phyloP scores from a whole-genome alignment of 2,329 filamentous ascomycete genomes.

The Diplodia corticola region DNA sequence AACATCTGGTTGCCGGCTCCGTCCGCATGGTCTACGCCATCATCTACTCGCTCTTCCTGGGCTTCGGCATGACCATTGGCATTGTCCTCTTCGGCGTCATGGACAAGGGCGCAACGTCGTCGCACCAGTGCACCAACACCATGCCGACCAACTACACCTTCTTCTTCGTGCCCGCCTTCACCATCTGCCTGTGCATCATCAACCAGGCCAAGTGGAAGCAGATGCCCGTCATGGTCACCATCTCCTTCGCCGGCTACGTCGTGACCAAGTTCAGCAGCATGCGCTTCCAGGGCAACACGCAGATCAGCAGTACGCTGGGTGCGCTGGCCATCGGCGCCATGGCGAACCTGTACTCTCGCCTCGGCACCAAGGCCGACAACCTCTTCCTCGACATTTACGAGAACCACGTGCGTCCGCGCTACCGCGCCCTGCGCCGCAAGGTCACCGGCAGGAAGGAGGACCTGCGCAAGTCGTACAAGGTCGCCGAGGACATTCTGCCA shows the following conservation, averaged over 20 bases:
- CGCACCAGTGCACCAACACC: slow-evolving; percentile 45
- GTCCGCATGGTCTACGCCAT: slow-evolving; percentile 56
- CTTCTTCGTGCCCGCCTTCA: slow-evolving; percentile 72
- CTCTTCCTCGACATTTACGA: slow-evolving; percentile 57
- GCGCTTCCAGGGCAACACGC: slow-evolving; percentile 67
- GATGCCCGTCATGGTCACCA: slow-evolving; percentile 71
- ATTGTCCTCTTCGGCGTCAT: slow-evolving; percentile 52
- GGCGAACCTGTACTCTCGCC: slow-evolving; percentile 75
- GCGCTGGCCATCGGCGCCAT: slow-evolving; percentile 74
- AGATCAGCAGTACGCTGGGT: slow-evolving; percentile 75
- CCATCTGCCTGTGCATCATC: slow-evolving; percentile 69
- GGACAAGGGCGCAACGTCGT: slow-evolving; percentile 48
- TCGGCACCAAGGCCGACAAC: slow-evolving; percentile 62
- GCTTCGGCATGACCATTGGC: slow-evolving; percentile 54
- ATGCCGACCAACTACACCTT: slow-evolving; percentile 60
- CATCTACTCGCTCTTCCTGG: slow-evolving; percentile 55
- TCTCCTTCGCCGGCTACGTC: slow-evolving; percentile 71
- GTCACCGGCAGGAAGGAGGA: slow-evolving; percentile 29
- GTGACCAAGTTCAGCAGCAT: slow-evolving; percentile 72
- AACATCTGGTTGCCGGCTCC: slow-evolving; percentile 51
- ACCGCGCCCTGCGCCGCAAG: slow-evolving; percentile 34
- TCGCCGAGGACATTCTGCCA: not conserved
- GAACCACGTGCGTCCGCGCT: slow-evolving; percentile 46
- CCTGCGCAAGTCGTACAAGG: not conserved
- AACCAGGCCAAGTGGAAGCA: slow-evolving; percentile 82